These are phyloP conservation scores for Acanthamoeba lugdunensis DNA, from an alignment of 208 protist species.

Conservation along the genomic window DNA sequence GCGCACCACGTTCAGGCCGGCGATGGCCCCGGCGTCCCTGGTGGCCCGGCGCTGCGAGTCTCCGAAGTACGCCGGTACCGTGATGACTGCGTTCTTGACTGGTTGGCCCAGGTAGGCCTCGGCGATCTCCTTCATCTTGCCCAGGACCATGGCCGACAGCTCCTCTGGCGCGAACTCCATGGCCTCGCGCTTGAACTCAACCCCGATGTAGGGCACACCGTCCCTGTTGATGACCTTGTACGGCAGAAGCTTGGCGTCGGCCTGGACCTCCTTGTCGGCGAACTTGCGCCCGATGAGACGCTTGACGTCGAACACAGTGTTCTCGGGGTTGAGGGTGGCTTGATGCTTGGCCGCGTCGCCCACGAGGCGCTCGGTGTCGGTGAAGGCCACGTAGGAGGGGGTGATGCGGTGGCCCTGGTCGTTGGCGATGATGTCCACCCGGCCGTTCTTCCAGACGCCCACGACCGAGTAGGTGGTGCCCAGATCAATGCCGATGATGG, in stretches of 20 bases:
- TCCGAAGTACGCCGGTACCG: conserved; percentile 89
- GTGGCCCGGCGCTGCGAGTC: conserved; percentile 88
- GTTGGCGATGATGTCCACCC: conserved; percentile 90
- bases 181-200: conserved; percentile 67
- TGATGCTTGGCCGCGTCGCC: conserved; percentile 82
- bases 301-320: conserved; percentile 95
- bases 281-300: conserved; percentile 91
- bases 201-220: conserved; percentile 82
- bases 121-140: conserved; percentile 50
- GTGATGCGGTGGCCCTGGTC: conserved; percentile 88
- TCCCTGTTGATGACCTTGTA: conserved; percentile 90
- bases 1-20: neutral
- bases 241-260: conserved; percentile 89
- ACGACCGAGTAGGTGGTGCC: conserved; percentile 91
- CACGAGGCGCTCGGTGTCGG: conserved; percentile 77
- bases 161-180: conserved; percentile 23
- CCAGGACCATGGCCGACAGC: conserved; percentile 18
- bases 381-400: conserved; percentile 94
- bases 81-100: conserved; percentile 85
- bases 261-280: conserved; percentile 85
- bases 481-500: conserved; percentile 89
- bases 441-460: conserved; percentile 88
- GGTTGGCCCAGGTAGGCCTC: neutral
- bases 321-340: conserved; percentile 91
- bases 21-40: conserved; percentile 90